Evolutionary conservation across 2,329 filamentous ascomycete genomes (phyloP).

Genomic region (Venturia aucupariae): DNA sequence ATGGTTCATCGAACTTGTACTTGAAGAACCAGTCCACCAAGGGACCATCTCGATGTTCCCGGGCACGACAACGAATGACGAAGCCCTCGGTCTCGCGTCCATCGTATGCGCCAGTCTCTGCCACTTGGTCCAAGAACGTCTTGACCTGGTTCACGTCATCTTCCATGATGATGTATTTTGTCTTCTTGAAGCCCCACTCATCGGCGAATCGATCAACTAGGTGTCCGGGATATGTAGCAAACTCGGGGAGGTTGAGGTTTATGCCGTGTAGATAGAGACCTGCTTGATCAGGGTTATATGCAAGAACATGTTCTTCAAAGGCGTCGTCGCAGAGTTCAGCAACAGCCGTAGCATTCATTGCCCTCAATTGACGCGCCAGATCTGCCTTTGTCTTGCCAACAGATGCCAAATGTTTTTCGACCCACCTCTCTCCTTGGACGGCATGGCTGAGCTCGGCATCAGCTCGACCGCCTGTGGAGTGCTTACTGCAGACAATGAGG

Average conservation of each 20-base stretch:
- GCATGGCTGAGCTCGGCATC: slow-evolving; percentile 74
- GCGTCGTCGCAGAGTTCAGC: slow-evolving; percentile 92
- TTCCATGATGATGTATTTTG: slow-evolving; percentile 66
- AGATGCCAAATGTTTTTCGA: slow-evolving; percentile 67
- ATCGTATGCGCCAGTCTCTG: slow-evolving; percentile 80
- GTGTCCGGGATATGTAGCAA: slow-evolving; percentile 73
- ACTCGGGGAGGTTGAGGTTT: slow-evolving; percentile 89
- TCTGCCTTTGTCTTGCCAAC: slow-evolving; percentile 73
- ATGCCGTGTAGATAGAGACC: slow-evolving; percentile 94
- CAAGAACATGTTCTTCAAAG: slow-evolving; percentile 94
- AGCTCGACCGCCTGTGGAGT: slow-evolving; percentile 75
- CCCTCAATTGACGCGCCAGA: slow-evolving; percentile 64
- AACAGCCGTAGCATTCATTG: slow-evolving; percentile 85
- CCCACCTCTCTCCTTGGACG: slow-evolving; percentile 68
- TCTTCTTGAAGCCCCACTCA: slow-evolving; percentile 88
- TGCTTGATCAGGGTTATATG: slow-evolving; percentile 71
- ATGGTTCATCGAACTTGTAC: slow-evolving; percentile 98
- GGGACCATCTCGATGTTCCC: slow-evolving; percentile 40
- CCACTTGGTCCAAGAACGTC: slow-evolving; percentile 71
- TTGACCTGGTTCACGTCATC: slow-evolving; percentile 66
- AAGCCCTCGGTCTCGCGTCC: slow-evolving; percentile 95
- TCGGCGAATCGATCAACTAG: slow-evolving; percentile 87
- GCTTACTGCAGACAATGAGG: slow-evolving; percentile 95
- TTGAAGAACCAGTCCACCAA: slow-evolving; percentile 99
- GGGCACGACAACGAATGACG: slow-evolving; percentile 78